Evolutionary conservation across 768 basidiomycete species (phyloP).

Genomic region (Coprinopsis cinerea): DNA sequence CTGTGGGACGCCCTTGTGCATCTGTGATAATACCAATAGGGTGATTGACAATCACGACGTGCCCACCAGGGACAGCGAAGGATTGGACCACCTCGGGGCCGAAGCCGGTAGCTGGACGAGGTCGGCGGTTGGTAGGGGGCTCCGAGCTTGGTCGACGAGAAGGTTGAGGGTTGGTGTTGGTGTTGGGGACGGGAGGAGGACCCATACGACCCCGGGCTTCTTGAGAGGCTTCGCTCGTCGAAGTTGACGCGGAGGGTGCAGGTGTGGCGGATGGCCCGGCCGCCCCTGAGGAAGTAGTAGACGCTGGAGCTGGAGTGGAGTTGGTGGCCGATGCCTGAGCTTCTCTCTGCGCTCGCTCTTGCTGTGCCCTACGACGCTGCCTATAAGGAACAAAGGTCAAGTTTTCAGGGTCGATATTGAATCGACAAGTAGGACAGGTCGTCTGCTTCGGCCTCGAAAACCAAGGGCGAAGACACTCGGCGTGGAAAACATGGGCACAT

Average conservation of each 20-base stretch:
- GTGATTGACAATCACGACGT: constrained; percentile 8
- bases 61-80: constrained; percentile 8
- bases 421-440: constrained; percentile 79
- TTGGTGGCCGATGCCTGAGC: background rate
- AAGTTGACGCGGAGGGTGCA: background rate
- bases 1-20: constrained; percentile 6
- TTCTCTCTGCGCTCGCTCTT: background rate
- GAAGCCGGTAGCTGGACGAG: constrained; percentile 1
- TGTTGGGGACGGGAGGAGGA: background rate
- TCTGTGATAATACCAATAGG: background rate
- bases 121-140: constrained; percentile 5
- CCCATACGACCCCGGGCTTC: background rate
- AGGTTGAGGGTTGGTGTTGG: background rate
- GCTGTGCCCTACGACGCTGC: constrained; percentile 16
- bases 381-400: constrained; percentile 43
- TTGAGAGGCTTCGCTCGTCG: background rate
- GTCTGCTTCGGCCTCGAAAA: constrained; percentile 74
- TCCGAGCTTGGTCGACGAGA: constrained; percentile 8
- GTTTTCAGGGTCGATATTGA: constrained; percentile 77
- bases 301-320: background rate
- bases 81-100: background rate
- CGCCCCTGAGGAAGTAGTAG: background rate
- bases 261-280: background rate
- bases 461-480: constrained; percentile 75
- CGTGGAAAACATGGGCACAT: constrained; percentile 79